Conservation (phyloP, 371 early-diverging fungal genomes). For the Actinomortierella ambigua region DNA sequence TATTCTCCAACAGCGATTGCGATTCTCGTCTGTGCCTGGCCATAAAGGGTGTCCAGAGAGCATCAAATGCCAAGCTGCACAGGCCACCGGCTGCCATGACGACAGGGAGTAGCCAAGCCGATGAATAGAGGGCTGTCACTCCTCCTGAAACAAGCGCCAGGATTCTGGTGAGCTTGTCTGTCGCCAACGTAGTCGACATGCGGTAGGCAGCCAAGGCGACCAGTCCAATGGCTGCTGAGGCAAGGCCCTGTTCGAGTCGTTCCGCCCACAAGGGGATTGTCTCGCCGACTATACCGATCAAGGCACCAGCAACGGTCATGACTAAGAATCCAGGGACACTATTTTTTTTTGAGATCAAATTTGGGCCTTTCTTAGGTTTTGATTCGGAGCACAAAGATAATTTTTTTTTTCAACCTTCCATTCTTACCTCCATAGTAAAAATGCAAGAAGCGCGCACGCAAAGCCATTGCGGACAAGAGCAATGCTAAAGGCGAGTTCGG, state of each 20-base stretch:
- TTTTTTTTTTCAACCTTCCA: no score
- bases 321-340: constrained; percentile 59
- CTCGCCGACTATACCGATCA: constrained; percentile 47
- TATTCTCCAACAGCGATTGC: constrained; percentile 6
- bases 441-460: constrained; percentile 50
- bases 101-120: constrained; percentile 58
- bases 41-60: constrained; percentile 17
- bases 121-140: constrained; percentile 47
- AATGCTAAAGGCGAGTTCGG: constrained; percentile 60
- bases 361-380: neutral
- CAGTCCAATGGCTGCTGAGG: constrained; percentile 59
- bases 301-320: constrained; percentile 53
- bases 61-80: constrained; percentile 39
- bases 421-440: constrained; percentile 56
- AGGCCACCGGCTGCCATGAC: constrained; percentile 60
- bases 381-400: neutral
- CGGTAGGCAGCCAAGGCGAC: constrained; percentile 60
- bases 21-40: constrained; percentile 5
- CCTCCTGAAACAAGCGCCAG: constrained; percentile 47
- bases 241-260: constrained; percentile 55
- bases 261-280: constrained; percentile 52
- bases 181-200: constrained; percentile 51
- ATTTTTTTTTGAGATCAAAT: constrained; percentile 1
- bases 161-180: constrained; percentile 44
- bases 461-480: constrained; percentile 58